These are phyloP conservation scores for Microdochium nivale DNA, from an alignment of 2,329 filamentous ascomycete species.

Conservation along the genomic window DNA sequence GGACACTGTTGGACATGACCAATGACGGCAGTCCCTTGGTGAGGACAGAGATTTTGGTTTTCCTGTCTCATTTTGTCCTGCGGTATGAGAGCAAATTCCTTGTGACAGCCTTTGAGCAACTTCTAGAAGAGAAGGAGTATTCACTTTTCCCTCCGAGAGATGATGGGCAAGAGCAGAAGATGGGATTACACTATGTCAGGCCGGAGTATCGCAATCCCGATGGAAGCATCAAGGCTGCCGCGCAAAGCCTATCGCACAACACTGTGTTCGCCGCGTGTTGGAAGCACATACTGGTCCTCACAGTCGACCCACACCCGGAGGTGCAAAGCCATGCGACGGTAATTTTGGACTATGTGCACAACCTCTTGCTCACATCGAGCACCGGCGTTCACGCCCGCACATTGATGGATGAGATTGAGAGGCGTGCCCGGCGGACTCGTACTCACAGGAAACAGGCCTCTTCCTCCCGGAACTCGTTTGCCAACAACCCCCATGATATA, in stretches of 20 bases:
- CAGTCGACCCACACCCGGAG: constrained; percentile 90
- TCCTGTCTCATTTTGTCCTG: constrained; percentile 84
- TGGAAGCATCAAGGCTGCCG: constrained; percentile 46
- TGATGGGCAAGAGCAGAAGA: constrained; percentile 49
- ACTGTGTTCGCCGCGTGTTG: constrained; percentile 90
- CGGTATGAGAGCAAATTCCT: constrained; percentile 90
- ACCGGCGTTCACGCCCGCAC: constrained; percentile 62
- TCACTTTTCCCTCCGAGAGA: constrained; percentile 45
- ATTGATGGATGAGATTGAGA: constrained; percentile 66
- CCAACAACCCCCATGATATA: constrained; percentile 17
- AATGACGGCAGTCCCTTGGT: constrained; percentile 93
- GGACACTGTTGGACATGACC: constrained; percentile 82
- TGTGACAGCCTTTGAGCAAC: constrained; percentile 84
- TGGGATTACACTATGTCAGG: constrained; percentile 53
- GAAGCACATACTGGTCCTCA: constrained; percentile 86
- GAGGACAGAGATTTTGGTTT: constrained; percentile 84
- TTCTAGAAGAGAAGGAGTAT: constrained; percentile 73
- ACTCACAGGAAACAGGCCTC: constrained; percentile 31
- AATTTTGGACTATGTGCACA: constrained; percentile 81
- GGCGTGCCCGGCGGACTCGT: constrained; percentile 37
- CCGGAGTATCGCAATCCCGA: constrained; percentile 47
- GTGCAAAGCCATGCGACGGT: constrained; percentile 76
- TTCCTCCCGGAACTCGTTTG: constrained; percentile 34
- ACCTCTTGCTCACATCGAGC: constrained; percentile 67
- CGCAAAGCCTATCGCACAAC: constrained; percentile 65